Conservation (phyloP, 306 rosid genomes). For the Vigna angularis region DNA sequence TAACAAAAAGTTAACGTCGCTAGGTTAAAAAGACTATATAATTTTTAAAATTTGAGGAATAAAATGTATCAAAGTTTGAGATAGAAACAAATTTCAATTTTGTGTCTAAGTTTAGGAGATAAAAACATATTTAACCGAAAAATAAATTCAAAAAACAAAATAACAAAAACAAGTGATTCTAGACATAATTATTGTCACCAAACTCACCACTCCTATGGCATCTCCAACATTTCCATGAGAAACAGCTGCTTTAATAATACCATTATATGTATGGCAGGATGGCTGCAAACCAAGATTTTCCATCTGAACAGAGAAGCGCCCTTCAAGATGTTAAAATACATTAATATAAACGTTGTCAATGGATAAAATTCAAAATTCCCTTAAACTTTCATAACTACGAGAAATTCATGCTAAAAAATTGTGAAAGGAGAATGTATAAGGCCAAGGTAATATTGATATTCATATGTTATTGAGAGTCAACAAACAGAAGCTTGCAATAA, state of each 20-base stretch:
- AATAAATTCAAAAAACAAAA: neutral
- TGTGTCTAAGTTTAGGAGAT: too few species aligned
- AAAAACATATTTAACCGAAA: too few species aligned
- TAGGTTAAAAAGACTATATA: too few species aligned
- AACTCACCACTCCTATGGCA: constrained; percentile 73
- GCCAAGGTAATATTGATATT: constrained; percentile 19
- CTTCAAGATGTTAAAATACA: constrained; percentile 48
- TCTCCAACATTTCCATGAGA: constrained; percentile 55
- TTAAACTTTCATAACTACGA: constrained; percentile 1
- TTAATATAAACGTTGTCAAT: constrained; percentile 39
- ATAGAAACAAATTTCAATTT: too few species aligned
- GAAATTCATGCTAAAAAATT: constrained; percentile 3
- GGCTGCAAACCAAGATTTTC: constrained; percentile 77
- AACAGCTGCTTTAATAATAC: constrained; percentile 66
- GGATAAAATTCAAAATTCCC: constrained; percentile 27
- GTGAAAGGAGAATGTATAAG: constrained; percentile 7
- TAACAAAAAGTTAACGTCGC: too few species aligned
- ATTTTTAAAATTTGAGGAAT: too few species aligned
- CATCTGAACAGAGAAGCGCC: constrained; percentile 67
- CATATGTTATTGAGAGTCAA: constrained; percentile 21
- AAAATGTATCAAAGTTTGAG: too few species aligned
- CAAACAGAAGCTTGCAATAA: constrained; percentile 26
- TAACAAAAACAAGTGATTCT: constrained; percentile 29
- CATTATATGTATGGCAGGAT: constrained; percentile 65
- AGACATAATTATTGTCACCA: constrained; percentile 24